Base-by-base conservation (phyloP, 192 early-diverging fungal species). In the Backusella tarrabulga region DNA sequence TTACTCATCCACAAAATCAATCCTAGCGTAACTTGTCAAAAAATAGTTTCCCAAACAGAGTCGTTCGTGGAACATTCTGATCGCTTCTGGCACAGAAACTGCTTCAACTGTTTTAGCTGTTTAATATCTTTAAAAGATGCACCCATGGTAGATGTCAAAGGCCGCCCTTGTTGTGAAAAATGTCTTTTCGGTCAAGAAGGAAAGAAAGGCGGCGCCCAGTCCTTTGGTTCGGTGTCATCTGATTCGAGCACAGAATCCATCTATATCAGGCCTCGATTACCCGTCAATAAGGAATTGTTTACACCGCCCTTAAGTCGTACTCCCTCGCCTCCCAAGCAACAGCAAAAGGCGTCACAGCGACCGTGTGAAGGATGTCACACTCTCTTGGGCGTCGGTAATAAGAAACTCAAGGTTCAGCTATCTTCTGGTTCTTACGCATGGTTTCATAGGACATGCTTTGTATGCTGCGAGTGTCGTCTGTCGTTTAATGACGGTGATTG, bases 101-200 rank as follows among this genome's bases (percentile, higher is more conserved):
- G 86, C 67, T 88, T 88, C 46, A 63, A 35, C n/a, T 88, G 86
- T 60, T 80, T 70, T 72, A 77, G 74, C 41, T 88, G 86, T 40
- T 67, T 56, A 36, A 38, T 73, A 1, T 75, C 79, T 34, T 17
- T 88, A 12, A 73, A 76, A 0, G 63, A 77, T n/a, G 73, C 77
- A 8, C 86, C 86, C 17, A 72, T 88, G 81, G 84, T 88, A 4
- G 86, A 88, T 41, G 60, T 88, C 14, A 34, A 63, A 14, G 83
- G 85, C 56, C 77, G 81, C 41, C 86, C 86, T 17, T 88, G 86
- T 17, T 88, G 86, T 71, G 84, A 85, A 52, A 67, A 75, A 14
- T 88, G 86, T 63, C 69, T 88, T 35, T 84, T 84, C 76, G 75
- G 78, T 6, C 82, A 86, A 44, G 60, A 79, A 44, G 83, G 74